A percentile compares a stretch with the other conserved stretches of the same genome.
Conservation (phyloP, 306 rosid genomes). For the Quercus glauca region DNA sequence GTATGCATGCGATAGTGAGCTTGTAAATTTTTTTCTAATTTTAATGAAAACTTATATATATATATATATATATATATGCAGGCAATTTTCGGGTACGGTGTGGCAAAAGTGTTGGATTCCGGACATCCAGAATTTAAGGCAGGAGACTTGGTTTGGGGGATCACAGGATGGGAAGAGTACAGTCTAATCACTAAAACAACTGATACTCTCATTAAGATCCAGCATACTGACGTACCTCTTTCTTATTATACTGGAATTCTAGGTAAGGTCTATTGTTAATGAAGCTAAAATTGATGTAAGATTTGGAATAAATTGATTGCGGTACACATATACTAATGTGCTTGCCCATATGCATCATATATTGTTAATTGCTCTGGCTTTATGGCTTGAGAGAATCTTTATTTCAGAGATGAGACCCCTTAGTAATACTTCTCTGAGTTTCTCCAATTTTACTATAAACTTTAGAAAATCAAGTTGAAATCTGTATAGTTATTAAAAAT, state of each 20-base stretch:
- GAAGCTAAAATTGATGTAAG: background rate
- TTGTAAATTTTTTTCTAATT: too few relatives aligned
- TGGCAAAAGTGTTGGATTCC: conserved; percentile 45
- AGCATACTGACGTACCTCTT: conserved; percentile 40
- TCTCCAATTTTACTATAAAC: too few relatives aligned
- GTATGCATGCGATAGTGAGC: too few relatives aligned
- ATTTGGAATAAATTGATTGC: too few relatives aligned
- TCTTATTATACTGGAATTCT: conserved; percentile 48
- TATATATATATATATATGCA: conserved; percentile 2
- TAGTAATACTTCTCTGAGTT: too few relatives aligned
- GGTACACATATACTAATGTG: too few relatives aligned
- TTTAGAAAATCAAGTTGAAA: too few relatives aligned
- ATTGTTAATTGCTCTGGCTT: too few relatives aligned
- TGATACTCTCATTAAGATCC: conserved; percentile 35
- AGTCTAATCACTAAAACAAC: conserved; percentile 30
- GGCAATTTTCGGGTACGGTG: conserved; percentile 43
- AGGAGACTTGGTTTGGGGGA: conserved; percentile 50
- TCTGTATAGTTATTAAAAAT: too few relatives aligned
- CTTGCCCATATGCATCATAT: too few relatives aligned
- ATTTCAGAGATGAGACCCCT: too few relatives aligned
- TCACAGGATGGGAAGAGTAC: conserved; percentile 56
- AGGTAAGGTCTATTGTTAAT: background rate
- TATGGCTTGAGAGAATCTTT: too few relatives aligned
- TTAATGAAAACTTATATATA: background rate
- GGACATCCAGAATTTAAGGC: conserved; percentile 37